Evolutionary conservation across 2,329 filamentous ascomycete genomes (phyloP).

Genomic region (Aspergillus piperis): DNA sequence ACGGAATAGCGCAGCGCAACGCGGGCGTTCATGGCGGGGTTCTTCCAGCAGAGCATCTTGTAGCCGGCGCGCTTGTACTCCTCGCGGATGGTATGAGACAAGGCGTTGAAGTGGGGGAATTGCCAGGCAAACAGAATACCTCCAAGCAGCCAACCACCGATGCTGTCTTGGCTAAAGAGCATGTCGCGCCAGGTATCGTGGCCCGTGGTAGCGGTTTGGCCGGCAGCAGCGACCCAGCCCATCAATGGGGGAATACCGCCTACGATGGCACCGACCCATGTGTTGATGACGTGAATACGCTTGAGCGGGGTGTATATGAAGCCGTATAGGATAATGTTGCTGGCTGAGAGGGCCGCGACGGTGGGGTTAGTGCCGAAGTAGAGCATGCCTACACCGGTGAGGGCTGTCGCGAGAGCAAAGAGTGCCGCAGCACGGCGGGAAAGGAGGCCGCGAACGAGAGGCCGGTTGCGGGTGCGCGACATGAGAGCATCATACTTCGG

Average conservation of each 20-base stretch:
- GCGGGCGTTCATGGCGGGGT: conserved; percentile 79
- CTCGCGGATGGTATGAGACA: conserved; percentile 83
- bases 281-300: conserved; percentile 81
- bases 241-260: conserved; percentile 94
- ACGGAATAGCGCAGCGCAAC: conserved; percentile 87
- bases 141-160: conserved; percentile 87
- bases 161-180: conserved; percentile 66
- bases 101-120: conserved; percentile 95
- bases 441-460: conserved; percentile 80
- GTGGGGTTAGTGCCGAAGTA: conserved; percentile 94
- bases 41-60: conserved; percentile 79
- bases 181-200: conserved; percentile 77
- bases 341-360: conserved; percentile 77
- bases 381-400: conserved; percentile 68
- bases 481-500: conserved; percentile 86
- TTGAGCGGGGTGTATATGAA: conserved; percentile 93
- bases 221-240: conserved; percentile 95
- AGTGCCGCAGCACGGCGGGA: conserved; percentile 68
- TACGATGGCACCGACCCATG: conserved; percentile 90
- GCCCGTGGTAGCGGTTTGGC: conserved; percentile 72
- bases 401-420: conserved; percentile 76
- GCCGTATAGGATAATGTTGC: conserved; percentile 88
- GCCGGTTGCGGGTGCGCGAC: conserved; percentile 87
- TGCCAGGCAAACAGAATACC: conserved; percentile 91
- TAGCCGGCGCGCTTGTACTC: conserved; percentile 77